A percentile compares a stretch with the other conserved stretches of the same genome.
Evolutionary conservation across 208 protist species (phyloP).

Genomic region (Novymonas esmeraldas): DNA sequence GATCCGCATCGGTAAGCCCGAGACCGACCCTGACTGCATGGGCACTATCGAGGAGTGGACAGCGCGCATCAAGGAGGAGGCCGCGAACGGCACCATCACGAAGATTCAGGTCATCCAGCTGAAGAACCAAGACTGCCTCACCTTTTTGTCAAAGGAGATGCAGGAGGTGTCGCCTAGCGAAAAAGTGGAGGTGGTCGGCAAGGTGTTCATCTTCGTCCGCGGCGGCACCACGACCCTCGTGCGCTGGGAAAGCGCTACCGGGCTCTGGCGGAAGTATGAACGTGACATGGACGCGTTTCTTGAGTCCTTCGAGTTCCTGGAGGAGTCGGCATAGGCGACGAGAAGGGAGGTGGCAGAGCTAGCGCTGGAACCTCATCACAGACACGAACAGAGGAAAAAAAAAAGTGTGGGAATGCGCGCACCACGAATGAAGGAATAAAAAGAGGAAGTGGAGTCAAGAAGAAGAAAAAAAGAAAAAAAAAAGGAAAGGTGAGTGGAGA

Average conservation of each 20-base stretch:
- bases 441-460: no score
- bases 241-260: conserved; percentile 63
- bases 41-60: conserved; percentile 66
- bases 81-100: conserved; percentile 45
- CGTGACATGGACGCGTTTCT: conserved; percentile 63
- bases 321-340: conserved; percentile 18
- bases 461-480: no score
- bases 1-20: conserved; percentile 64
- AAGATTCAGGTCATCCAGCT: conserved; percentile 43
- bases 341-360: not conserved
- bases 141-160: conserved; percentile 76
- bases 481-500: no score
- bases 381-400: not conserved
- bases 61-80: conserved; percentile 61
- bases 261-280: conserved; percentile 72
- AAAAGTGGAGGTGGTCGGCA: conserved; percentile 58
- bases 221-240: conserved; percentile 66
- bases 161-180: conserved; percentile 71
- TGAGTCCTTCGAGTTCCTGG: conserved; percentile 57
- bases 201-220: conserved; percentile 76
- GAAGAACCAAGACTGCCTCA: conserved; percentile 62
- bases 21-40: conserved; percentile 77
- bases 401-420: not conserved
- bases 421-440: no score
- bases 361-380: no score